Evolutionary conservation across 2,329 filamentous ascomycete genomes (phyloP).

Genomic region (Fusarium floridanum): DNA sequence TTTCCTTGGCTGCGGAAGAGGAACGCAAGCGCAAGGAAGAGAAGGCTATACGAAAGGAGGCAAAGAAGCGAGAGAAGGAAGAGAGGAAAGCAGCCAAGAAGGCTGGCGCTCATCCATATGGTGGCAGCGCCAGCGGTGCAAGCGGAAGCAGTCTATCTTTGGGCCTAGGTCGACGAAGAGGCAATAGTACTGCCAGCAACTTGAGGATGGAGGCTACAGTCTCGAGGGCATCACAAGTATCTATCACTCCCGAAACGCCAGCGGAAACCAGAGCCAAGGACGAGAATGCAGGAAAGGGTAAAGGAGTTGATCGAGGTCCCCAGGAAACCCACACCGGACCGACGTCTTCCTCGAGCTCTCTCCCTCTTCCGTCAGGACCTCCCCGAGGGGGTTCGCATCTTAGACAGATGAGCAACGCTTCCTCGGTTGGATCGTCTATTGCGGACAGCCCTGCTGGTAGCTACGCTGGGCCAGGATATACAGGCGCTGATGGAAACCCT

Average conservation of each 20-base stretch:
- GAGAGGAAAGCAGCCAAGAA: constrained; percentile 83
- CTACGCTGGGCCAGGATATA: constrained; percentile 54
- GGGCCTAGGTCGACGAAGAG: constrained; percentile 68
- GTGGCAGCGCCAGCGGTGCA: constrained; percentile 55
- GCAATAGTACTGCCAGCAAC: constrained; percentile 71
- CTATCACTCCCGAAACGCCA: constrained; percentile 42
- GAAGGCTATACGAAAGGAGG: constrained; percentile 72
- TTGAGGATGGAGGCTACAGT: constrained; percentile 68
- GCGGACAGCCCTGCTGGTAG: constrained; percentile 74
- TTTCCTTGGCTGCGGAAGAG: constrained; percentile 93
- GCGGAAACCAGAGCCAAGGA: constrained; percentile 48
- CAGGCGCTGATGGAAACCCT: constrained; percentile 57
- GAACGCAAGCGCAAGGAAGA: constrained; percentile 86
- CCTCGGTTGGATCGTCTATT: constrained; percentile 83
- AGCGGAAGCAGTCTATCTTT: constrained; percentile 76
- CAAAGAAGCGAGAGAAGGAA: constrained; percentile 87
- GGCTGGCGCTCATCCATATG: constrained; percentile 51
- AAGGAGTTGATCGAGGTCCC: constrained; percentile 71
- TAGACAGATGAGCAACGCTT: constrained; percentile 87
- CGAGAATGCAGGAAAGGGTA: constrained; percentile 70
- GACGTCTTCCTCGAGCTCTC: constrained; percentile 53
- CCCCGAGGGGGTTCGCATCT: constrained; percentile 77
- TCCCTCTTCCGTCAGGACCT: constrained; percentile 63
- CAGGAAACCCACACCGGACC: constrained; percentile 44
- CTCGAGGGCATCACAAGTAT: constrained; percentile 56